Conservation (phyloP, 148 eudicot genomes). For the Silene latifolia region DNA sequence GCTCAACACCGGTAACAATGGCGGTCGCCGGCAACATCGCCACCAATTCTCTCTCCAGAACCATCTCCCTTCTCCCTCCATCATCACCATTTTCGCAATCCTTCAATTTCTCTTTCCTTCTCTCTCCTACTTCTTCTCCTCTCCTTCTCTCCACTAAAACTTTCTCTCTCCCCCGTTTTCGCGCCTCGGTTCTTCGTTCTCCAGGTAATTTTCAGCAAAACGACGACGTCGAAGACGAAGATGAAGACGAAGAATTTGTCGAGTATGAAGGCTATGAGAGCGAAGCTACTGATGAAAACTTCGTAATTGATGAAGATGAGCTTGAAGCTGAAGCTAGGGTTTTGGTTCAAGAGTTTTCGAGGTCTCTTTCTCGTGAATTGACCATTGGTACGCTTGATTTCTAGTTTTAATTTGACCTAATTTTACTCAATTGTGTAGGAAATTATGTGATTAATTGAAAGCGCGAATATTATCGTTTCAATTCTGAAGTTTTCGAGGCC, state of each 20-base stretch:
- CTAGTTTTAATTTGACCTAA: background rate
- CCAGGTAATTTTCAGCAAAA: background rate
- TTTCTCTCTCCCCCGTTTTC: conserved; percentile 25
- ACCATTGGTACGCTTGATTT: conserved; percentile 40
- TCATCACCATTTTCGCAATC: background rate
- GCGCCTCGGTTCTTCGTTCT: conserved; percentile 21
- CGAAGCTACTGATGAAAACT: conserved; percentile 31
- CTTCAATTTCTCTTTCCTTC: conserved; percentile 8
- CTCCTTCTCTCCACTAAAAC: conserved; percentile 21
- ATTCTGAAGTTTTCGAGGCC: background rate
- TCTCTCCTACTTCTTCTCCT: conserved; percentile 2
- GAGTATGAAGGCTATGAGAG: conserved; percentile 38
- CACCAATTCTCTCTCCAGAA: conserved; percentile 24
- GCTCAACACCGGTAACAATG: conserved; percentile 15
- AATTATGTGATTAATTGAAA: background rate
- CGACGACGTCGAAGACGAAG: conserved; percentile 18
- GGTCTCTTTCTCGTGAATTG: conserved; percentile 52
- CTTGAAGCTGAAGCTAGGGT: conserved; percentile 66
- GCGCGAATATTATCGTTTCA: background rate
- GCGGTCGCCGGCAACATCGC: conserved; percentile 16
- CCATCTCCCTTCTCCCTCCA: conserved; percentile 10
- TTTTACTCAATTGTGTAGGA: background rate
- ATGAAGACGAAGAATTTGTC: conserved; percentile 34
- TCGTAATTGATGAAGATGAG: conserved; percentile 47
- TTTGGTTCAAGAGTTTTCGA: conserved; percentile 52